Evolutionary conservation across 108 stramenopile species (phyloP), one percentile per base, ranked within the genome.

Genomic region (Parietichytrium sp.): DNA sequence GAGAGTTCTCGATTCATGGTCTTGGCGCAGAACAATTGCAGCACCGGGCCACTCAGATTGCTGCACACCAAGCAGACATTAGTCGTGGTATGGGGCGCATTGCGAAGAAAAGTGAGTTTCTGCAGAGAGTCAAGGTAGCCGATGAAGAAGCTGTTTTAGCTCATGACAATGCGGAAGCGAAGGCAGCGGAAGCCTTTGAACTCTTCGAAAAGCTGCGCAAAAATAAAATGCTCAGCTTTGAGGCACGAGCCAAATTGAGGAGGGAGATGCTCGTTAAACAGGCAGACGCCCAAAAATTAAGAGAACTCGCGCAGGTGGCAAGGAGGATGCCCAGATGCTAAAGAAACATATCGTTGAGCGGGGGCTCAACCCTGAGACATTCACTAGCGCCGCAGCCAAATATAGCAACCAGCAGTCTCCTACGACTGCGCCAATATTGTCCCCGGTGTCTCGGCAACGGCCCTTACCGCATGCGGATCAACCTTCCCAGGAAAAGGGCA

Each of bases 191-290:
- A 42, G 61, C 61, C 61, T 38, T 33, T 33, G 42, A 10, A 2
- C 61, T 72, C 15, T 42, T 72, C 25, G 61, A 72, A 0, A 72
- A 72, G 20, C 61, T 72, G 15, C 61, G 61, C 42, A 72, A 72
- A 38, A 33, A 72, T 13, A 33, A 72, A 33, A 42, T 72, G 29
- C 61, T 72, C 13, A 45, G 38, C 6, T 72, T 72, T 2, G 61
- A 72, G 20, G 61, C 61, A 2, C 61, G 61, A 8, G 61, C 61
- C n/a, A 72, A 72, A 72, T 45, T 42, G 33, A 33, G 61, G 1
- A 33, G 61, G 6, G 16, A 45, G 0, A 72, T 72, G 61, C 2
- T 72, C 6, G 61, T n/a, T 6, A 72, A 72, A 42, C 61, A 72
- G 20, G 61, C 20, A 23, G 61, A 72, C 38, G 61, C 61, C 10